These are phyloP conservation scores for Eutrema yunnanense DNA, from an alignment of 345 rosid species.

Conservation along the genomic window DNA sequence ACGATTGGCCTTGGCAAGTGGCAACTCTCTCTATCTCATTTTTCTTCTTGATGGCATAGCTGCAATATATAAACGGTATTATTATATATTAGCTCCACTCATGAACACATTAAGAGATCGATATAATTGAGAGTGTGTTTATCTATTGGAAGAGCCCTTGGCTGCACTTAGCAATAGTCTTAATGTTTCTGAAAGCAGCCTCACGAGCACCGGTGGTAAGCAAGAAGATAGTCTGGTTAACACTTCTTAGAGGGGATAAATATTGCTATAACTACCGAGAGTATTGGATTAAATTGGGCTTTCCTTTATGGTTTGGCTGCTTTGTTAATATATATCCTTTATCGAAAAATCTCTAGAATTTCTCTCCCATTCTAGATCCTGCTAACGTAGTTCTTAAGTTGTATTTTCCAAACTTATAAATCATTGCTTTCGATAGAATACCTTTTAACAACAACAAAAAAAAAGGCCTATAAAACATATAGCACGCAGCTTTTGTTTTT, in stretches of 20 bases:
- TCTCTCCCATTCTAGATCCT: no score
- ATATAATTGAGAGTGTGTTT: background rate
- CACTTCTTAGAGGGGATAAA: constrained; percentile 51
- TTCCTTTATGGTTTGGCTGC: no score
- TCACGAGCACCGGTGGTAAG: constrained; percentile 85
- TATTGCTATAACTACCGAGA: no score
- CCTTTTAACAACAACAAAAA: no score
- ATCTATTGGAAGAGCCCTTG: constrained; percentile 87
- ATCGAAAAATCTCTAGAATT: no score
- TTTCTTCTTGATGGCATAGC: constrained; percentile 82
- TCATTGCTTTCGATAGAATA: no score
- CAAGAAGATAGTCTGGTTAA: constrained; percentile 67
- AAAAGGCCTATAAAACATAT: background rate
- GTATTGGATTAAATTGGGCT: no score
- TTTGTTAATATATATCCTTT: no score
- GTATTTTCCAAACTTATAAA: no score
- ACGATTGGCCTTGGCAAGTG: constrained; percentile 83
- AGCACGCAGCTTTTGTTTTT: background rate
- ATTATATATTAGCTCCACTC: background rate
- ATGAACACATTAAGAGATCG: no score
- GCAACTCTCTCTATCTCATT: constrained; percentile 90
- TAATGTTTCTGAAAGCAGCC: constrained; percentile 73
- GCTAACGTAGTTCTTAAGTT: no score
- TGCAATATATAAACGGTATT: constrained; percentile 1
- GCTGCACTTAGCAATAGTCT: constrained; percentile 89